These are phyloP conservation scores for Penstemon barbatus DNA, from an alignment of 257 asterid genomes.

Conservation along the genomic window DNA sequence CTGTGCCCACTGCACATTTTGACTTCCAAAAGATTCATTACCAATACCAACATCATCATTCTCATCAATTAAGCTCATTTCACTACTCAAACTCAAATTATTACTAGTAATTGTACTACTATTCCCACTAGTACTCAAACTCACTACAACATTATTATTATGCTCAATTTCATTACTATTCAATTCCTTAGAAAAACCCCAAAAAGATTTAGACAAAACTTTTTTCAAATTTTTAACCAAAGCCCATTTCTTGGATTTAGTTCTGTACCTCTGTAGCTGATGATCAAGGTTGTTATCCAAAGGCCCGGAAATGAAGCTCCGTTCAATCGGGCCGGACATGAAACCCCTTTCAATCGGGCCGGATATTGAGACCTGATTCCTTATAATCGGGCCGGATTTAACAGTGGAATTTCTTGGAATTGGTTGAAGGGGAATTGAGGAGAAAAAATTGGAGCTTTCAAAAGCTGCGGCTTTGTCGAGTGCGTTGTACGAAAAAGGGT, in stretches of 20 bases:
- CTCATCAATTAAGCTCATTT: conserved; percentile 59
- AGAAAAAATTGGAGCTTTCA: conserved; percentile 62
- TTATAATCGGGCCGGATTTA: conserved; percentile 64
- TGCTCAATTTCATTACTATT: conserved; percentile 35
- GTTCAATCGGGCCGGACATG: conserved; percentile 84
- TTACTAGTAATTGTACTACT: conserved; percentile 50
- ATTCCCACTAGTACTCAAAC: conserved; percentile 41
- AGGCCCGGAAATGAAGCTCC: conserved; percentile 74
- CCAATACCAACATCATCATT: conserved; percentile 47
- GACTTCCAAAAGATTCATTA: conserved; percentile 45
- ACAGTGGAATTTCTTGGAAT: conserved; percentile 49
- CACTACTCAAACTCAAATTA: conserved; percentile 59
- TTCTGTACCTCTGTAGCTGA: conserved; percentile 58
- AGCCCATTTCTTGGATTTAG: conserved; percentile 56
- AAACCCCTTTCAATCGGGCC: conserved; percentile 73
- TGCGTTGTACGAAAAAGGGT: conserved; percentile 35
- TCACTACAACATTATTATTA: conserved; percentile 29
- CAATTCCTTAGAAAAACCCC: conserved; percentile 48
- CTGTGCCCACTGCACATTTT: conserved; percentile 68
- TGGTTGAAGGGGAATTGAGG: conserved; percentile 74
- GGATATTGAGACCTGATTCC: conserved; percentile 48
- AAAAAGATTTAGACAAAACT: conserved; percentile 48
- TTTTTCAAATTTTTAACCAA: conserved; percentile 46
- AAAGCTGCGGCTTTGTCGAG: conserved; percentile 67
- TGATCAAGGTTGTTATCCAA: conserved; percentile 54